A percentile compares a stretch with the other conserved stretches of the same genome.
Conservation (phyloP, 1,139 yeast genomes). For the Lodderomyces theae region DNA sequence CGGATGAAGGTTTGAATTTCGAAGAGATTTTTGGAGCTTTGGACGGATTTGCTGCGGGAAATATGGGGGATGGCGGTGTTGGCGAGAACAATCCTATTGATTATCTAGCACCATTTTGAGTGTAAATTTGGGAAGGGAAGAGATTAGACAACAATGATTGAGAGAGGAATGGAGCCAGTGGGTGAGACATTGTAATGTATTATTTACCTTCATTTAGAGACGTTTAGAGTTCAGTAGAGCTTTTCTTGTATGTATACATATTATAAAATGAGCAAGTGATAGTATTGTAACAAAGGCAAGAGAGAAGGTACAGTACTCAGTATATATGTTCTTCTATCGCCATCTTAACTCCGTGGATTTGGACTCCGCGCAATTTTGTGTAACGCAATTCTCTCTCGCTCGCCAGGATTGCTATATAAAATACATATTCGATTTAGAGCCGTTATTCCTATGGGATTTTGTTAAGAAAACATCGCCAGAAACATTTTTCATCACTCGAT, state of each 20-base stretch:
- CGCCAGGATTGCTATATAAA: not conserved
- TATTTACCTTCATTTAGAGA: too few relatives aligned
- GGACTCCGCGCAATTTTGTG: not conserved
- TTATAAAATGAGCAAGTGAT: too few relatives aligned
- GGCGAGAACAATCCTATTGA: slow-evolving; percentile 17
- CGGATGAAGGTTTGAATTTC: slow-evolving; percentile 14
- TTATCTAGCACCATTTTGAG: slow-evolving; percentile 22
- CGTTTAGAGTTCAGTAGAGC: too few relatives aligned
- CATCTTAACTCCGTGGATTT: not conserved
- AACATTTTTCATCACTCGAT: too few relatives aligned
- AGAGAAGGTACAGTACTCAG: too few relatives aligned
- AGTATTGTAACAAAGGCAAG: too few relatives aligned
- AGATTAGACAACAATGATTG: too few relatives aligned
- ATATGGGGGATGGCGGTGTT: not conserved
- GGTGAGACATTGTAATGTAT: too few relatives aligned
- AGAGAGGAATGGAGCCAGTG: too few relatives aligned
- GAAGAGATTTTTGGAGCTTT: slow-evolving; percentile 15
- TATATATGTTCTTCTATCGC: not conserved
- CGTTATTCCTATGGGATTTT: too few relatives aligned
- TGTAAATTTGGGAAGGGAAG: not conserved
- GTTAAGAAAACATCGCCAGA: too few relatives aligned
- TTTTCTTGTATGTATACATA: too few relatives aligned
- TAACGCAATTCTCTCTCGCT: not conserved
- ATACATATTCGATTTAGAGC: not conserved
- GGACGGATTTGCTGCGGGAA: slow-evolving; percentile 4